phyloP scores from a whole-genome alignment of 2,329 filamentous ascomycete species.

The Lanzia echinophila region DNA sequence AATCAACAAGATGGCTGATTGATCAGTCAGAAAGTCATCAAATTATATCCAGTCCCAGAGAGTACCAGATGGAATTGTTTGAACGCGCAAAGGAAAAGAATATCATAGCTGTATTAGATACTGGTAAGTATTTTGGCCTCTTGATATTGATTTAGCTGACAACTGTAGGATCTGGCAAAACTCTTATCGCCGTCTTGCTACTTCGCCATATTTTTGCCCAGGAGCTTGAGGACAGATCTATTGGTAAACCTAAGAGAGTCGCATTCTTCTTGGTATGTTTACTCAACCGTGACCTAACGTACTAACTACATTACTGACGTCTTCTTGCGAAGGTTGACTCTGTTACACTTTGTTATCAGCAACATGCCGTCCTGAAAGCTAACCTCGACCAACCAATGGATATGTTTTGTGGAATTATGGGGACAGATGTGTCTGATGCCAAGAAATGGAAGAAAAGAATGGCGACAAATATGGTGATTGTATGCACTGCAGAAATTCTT shows the following conservation, averaged over 20 bases:
- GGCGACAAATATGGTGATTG: conserved; percentile 68
- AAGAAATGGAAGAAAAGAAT: conserved; percentile 54
- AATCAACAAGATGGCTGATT: conserved; percentile 28
- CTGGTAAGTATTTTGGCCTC: conserved; percentile 44
- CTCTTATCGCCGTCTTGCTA: conserved; percentile 85
- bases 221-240: conserved; percentile 64
- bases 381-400: conserved; percentile 74
- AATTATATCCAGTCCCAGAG: conserved; percentile 72
- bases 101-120: conserved; percentile 87
- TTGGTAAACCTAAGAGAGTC: conserved; percentile 53
- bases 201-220: conserved; percentile 68
- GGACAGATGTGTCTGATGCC: conserved; percentile 52
- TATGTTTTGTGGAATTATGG: conserved; percentile 67
- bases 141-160: not conserved
- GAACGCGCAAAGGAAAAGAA: conserved; percentile 80
- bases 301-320: not conserved
- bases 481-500: conserved; percentile 87
- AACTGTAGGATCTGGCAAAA: conserved; percentile 69
- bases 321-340: conserved; percentile 52
- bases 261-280: conserved; percentile 75
- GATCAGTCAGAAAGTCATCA: conserved; percentile 32
- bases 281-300: no score
- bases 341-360: conserved; percentile 84
- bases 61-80: conserved; percentile 90
- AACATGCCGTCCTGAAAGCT: conserved; percentile 70